These are phyloP conservation scores for Xylaria polymorpha DNA, from an alignment of 2,329 filamentous ascomycete species.

Conservation along the genomic window DNA sequence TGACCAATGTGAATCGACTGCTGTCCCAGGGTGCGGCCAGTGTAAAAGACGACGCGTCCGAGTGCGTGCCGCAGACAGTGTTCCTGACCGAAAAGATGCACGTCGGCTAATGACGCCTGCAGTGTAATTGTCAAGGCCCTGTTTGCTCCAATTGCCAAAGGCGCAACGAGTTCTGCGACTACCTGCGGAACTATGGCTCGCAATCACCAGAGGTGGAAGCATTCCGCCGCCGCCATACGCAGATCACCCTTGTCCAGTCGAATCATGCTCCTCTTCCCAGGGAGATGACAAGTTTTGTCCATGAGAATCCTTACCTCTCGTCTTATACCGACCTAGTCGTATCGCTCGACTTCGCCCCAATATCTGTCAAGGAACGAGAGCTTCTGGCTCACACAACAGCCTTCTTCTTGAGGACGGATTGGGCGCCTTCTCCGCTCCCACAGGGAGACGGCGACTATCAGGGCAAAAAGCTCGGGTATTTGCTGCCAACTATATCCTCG, in stretches of 20 bases:
- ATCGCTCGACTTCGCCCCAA: conserved; percentile 14
- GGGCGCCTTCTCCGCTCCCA: neutral
- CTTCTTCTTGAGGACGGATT: conserved; percentile 8
- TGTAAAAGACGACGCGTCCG: conserved; percentile 37
- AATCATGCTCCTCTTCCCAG: neutral
- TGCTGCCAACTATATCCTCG: conserved; percentile 38
- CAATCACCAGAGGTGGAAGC: conserved; percentile 1
- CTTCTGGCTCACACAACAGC: conserved; percentile 18
- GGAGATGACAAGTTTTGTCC: neutral
- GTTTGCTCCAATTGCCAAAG: conserved; percentile 41
- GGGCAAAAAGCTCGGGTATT: conserved; percentile 33
- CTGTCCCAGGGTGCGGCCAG: conserved; percentile 30
- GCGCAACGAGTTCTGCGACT: conserved; percentile 43
- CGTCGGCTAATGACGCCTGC: conserved; percentile 6
- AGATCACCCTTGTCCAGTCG: neutral
- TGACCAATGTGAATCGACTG: conserved; percentile 4
- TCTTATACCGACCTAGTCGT: conserved; percentile 17
- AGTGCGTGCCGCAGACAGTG: conserved; percentile 22
- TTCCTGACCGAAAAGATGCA: neutral
- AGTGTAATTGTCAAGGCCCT: conserved; percentile 44
- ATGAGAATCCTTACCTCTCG: conserved; percentile 1
- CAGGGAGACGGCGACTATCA: conserved; percentile 13
- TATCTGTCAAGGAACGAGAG: conserved; percentile 12
- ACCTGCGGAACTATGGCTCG: conserved; percentile 11
- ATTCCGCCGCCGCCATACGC: neutral